Base-by-base conservation (phyloP, 257 asterid species). In the Solanum infundibuliforme region DNA sequence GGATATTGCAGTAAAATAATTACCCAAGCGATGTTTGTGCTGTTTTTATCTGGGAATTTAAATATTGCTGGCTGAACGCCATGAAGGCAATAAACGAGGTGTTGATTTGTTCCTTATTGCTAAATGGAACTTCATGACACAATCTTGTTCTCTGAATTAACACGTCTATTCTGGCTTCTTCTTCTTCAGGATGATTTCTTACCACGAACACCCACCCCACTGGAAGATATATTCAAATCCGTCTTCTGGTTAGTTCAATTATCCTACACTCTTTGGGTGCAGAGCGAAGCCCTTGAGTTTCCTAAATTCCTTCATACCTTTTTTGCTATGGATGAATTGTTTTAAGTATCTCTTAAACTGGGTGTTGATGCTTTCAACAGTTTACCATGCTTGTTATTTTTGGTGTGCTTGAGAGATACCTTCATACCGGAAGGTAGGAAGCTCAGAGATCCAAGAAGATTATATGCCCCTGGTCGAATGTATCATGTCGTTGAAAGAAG, bases 401-500 rank as follows among this genome's bases (percentile, higher is more conserved):
- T 93, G 41, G 91, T 95, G 69, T 95, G 99, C 93, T 90, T 95
- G 96, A 93, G 99, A 90, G 99, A 97, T 89, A 97, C 99, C 65
- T 95, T 97, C 92, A 90, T 97, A 88, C 98, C 96, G 25, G 98
- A 97, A 91, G 98, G 95, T 62, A 95, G 97, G 91, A 97, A 97
- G 93, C 98, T 95, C 87, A 91, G 94, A 90, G 99, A 97, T 90
- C 97, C 92, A n/a, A 93, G 98, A 92, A 91, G 99, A 88, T 89
- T 97, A 46, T 97, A 97, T 90, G 96, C 98, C 82, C 99, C 99
- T 73, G 98, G 98, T 65, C 95, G 99, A 90, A 95, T 97, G 84
- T 97, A 97, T 94, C 99, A 97, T 86, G 93, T 97, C 5, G 98
- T 97, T 4, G 98, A 95, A 87, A 92, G 99, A 89, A 97, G 90